These are phyloP conservation scores for Amphibolis antarctica DNA, from an alignment of 106 monocot genomes.

Conservation along the genomic window DNA sequence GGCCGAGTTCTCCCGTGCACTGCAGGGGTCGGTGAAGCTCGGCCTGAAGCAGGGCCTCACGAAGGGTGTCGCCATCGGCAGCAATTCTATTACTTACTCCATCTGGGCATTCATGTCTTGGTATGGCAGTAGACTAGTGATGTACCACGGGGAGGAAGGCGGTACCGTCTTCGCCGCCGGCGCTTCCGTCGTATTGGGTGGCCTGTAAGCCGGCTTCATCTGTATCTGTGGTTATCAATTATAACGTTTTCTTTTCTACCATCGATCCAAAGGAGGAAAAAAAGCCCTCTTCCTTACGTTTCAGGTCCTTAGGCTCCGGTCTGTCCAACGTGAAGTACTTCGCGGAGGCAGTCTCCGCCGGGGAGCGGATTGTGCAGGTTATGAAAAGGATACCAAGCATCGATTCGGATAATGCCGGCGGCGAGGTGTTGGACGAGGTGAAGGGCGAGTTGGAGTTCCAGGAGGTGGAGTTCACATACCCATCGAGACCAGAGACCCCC, in stretches of 20 bases:
- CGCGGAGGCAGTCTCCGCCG: conserved; percentile 63
- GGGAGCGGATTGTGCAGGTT: conserved; percentile 45
- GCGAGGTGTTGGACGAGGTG: conserved; percentile 18
- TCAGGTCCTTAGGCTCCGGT: conserved; percentile 53
- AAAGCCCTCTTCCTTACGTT: too few species aligned
- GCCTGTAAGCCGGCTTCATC: too few species aligned
- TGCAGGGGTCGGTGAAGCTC: conserved; percentile 47
- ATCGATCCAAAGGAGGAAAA: too few species aligned
- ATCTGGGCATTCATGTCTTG: conserved; percentile 69
- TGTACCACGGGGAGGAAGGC: conserved; percentile 48
- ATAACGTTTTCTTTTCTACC: too few species aligned
- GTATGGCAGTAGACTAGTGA: conserved; percentile 73
- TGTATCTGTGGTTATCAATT: too few species aligned
- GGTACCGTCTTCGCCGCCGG: conserved; percentile 70
- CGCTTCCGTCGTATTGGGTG: conserved; percentile 44
- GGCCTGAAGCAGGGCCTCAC: conserved; percentile 51
- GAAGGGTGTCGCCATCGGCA: conserved; percentile 74
- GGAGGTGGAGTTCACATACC: conserved; percentile 52
- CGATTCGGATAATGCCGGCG: conserved; percentile 46
- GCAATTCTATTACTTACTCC: conserved; percentile 60
- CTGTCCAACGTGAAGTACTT: conserved; percentile 77
- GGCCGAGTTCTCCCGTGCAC: conserved; percentile 43
- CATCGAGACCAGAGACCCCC: conserved; percentile 37
- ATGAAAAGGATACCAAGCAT: conserved; percentile 52
- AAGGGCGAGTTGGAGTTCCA: conserved; percentile 59